Percentiles rank a stretch among this genome's conserved stretches.
Conservation (phyloP, 306 rosid genomes). For the Dryas alaskensis region DNA sequence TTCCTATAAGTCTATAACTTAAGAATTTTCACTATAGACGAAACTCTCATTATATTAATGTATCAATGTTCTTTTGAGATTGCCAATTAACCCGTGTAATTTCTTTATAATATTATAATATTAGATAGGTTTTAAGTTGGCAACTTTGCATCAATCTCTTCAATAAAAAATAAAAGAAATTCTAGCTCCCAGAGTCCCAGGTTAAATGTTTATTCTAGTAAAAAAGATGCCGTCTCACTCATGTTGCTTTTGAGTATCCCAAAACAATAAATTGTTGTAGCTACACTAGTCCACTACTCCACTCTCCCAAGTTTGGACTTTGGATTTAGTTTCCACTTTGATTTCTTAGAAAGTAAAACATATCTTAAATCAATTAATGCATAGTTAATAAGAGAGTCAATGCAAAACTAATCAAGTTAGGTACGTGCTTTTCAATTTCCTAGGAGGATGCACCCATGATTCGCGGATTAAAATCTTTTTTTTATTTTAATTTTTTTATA, state of each 20-base stretch:
- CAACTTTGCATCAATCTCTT: too few relatives aligned
- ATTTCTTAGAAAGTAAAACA: background rate
- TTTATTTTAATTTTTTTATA: too few relatives aligned
- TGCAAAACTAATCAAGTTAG: background rate
- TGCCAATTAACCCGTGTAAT: too few relatives aligned
- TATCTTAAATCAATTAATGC: background rate
- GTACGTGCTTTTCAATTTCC: constrained; percentile 14
- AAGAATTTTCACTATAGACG: too few relatives aligned
- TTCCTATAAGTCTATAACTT: too few relatives aligned
- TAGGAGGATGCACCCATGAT: constrained; percentile 19
- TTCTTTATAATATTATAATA: too few relatives aligned
- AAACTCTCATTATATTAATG: too few relatives aligned
- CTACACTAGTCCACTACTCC: background rate
- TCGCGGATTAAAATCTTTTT: background rate
- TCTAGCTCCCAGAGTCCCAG: background rate
- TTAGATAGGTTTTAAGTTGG: too few relatives aligned
- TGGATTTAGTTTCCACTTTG: background rate
- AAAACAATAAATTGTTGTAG: background rate
- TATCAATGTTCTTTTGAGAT: too few relatives aligned
- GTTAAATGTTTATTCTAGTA: background rate
- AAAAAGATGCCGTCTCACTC: background rate
- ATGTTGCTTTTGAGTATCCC: background rate
- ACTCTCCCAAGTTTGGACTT: too few relatives aligned
- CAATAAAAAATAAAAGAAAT: too few relatives aligned
- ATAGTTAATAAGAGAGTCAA: background rate